Percentiles rank a stretch among this genome's conserved stretches.
These are phyloP conservation scores for Leccinum fibrillosum DNA, from an alignment of 768 basidiomycete species.

Conservation along the genomic window DNA sequence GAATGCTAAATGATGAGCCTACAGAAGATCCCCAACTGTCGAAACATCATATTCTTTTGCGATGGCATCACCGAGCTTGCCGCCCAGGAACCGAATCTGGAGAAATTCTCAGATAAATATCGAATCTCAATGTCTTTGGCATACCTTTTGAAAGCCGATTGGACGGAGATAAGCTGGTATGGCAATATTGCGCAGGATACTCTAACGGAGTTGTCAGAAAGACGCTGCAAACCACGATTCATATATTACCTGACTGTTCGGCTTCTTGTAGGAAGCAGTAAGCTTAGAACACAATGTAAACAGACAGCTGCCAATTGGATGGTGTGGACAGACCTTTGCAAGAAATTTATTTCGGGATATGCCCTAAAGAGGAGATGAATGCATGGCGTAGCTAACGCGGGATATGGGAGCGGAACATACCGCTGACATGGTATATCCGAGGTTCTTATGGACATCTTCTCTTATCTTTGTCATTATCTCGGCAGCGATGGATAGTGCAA, in stretches of 20 bases:
- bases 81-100: slow-evolving; percentile 91
- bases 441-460: slow-evolving; percentile 56
- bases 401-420: slow-evolving; percentile 41
- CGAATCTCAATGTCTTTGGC: background rate
- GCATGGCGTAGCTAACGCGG: background rate
- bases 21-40: slow-evolving; percentile 90
- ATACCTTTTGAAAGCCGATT: slow-evolving; percentile 83
- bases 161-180: slow-evolving; percentile 84
- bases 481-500: slow-evolving; percentile 85
- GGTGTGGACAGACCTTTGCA: slow-evolving; percentile 64
- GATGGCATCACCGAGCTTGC: slow-evolving; percentile 87
- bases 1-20: slow-evolving; percentile 28
- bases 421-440: slow-evolving; percentile 94
- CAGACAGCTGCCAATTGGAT: background rate
- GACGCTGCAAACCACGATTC: background rate
- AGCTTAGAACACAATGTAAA: slow-evolving; percentile 45
- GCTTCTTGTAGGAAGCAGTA: slow-evolving; percentile 89
- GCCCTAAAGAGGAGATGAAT: slow-evolving; percentile 46
- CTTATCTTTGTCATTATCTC: slow-evolving; percentile 80
- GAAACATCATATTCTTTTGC: slow-evolving; percentile 86
- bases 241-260: slow-evolving; percentile 67
- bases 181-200: slow-evolving; percentile 75
- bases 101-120: slow-evolving; percentile 3
- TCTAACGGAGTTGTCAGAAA: slow-evolving; percentile 43
- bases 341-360: slow-evolving; percentile 92